phyloP scores from a whole-genome alignment of 148 eudicot species.

The Rhododendron williamsianum region DNA sequence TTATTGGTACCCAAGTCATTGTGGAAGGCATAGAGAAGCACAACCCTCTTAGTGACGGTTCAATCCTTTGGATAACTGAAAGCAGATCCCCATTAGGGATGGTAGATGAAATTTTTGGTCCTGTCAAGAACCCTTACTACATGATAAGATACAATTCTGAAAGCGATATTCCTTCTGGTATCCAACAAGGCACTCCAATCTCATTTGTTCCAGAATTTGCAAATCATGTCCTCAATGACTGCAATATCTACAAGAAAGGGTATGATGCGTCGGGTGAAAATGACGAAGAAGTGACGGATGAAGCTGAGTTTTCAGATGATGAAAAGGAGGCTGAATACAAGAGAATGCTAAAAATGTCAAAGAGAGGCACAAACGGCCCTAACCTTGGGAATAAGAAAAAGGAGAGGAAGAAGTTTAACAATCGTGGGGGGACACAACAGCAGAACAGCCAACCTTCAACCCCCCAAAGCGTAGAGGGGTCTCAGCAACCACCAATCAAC shows the following conservation, averaged over 20 bases:
- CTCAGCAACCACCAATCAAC: slow-evolving; percentile 15
- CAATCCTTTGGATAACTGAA: slow-evolving; percentile 85
- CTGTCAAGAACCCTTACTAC: slow-evolving; percentile 87
- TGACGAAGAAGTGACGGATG: slow-evolving; percentile 76
- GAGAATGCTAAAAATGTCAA: slow-evolving; percentile 58
- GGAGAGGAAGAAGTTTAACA: slow-evolving; percentile 38
- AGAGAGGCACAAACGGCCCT: slow-evolving; percentile 51
- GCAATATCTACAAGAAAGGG: slow-evolving; percentile 75
- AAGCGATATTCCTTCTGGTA: slow-evolving; percentile 65
- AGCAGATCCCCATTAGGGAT: slow-evolving; percentile 66
- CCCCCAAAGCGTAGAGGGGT: slow-evolving; percentile 15
- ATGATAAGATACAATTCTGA: slow-evolving; percentile 82
- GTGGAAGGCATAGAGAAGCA: slow-evolving; percentile 91
- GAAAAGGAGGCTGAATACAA: slow-evolving; percentile 85
- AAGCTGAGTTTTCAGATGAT: slow-evolving; percentile 82
- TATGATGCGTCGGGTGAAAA: slow-evolving; percentile 92
- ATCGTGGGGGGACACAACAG: slow-evolving; percentile 33
- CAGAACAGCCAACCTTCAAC: slow-evolving; percentile 26
- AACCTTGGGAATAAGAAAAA: slow-evolving; percentile 40
- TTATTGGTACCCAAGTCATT: slow-evolving; percentile 67
- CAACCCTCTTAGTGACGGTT: slow-evolving; percentile 78
- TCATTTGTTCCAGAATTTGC: slow-evolving; percentile 83
- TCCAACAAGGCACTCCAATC: slow-evolving; percentile 53
- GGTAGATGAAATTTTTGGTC: slow-evolving; percentile 94
- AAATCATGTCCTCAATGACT: slow-evolving; percentile 58